phyloP scores from a whole-genome alignment of 805 yeast genomes.

The Cyberlindnera euphorbiae region DNA sequence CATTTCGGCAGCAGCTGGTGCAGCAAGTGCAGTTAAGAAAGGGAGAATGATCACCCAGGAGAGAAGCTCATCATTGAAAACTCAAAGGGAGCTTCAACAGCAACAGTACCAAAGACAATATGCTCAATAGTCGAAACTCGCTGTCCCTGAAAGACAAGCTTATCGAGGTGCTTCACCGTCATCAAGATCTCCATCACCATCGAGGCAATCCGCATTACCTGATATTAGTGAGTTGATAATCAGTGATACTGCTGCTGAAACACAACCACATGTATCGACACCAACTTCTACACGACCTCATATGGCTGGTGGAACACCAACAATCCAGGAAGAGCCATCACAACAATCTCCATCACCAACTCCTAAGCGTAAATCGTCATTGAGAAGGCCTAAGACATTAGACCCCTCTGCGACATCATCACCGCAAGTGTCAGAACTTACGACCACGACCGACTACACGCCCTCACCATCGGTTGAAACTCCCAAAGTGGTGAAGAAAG shows the following conservation, averaged over 20 bases:
- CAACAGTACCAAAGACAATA: not conserved
- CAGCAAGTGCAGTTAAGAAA: slow-evolving; percentile 17
- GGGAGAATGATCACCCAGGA: slow-evolving; percentile 11
- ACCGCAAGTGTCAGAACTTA: no score
- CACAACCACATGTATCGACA: slow-evolving; percentile 8
- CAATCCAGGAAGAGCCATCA: no score
- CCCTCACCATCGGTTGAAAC: not conserved
- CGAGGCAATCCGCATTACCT: slow-evolving; percentile 10
- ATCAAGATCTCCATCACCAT: slow-evolving; percentile 19
- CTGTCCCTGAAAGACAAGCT: not conserved
- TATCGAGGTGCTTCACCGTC: not conserved
- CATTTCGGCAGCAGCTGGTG: slow-evolving; percentile 23
- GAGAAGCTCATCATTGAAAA: slow-evolving; percentile 9
- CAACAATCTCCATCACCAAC: slow-evolving; percentile 5
- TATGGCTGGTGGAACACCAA: no score
- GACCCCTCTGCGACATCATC: not conserved
- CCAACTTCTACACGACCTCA: slow-evolving; percentile 2
- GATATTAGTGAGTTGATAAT: slow-evolving; percentile 13
- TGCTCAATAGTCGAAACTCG: not conserved
- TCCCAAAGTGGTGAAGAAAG: slow-evolving; percentile 20
- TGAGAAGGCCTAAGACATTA: not conserved
- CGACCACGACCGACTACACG: no score
- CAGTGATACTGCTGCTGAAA: not conserved
- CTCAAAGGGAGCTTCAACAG: slow-evolving; percentile 2
- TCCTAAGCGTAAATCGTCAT: slow-evolving; percentile 9